A percentile compares a stretch with the other conserved stretches of the same genome.
Evolutionary conservation across 2,329 filamentous ascomycete genomes (phyloP).

Genomic region (Pseudophaeomoniella oleicola): DNA sequence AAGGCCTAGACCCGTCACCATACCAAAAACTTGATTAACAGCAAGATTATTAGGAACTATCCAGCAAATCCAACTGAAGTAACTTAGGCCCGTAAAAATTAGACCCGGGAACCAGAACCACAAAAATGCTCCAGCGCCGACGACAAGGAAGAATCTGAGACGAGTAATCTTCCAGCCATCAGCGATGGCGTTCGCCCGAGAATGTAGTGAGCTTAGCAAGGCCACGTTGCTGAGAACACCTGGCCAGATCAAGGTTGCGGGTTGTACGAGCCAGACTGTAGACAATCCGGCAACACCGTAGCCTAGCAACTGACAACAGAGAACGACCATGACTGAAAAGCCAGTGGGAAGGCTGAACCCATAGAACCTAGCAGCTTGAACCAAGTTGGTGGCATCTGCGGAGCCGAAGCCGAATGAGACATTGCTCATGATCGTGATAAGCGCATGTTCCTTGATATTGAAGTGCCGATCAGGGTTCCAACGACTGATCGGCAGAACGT

Average conservation of each 20-base stretch:
- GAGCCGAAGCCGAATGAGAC: constrained; percentile 32
- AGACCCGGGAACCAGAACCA: constrained; percentile 41
- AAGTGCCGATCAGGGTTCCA: constrained; percentile 29
- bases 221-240: constrained; percentile 22
- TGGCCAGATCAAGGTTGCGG: constrained; percentile 25
- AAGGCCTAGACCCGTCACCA: constrained; percentile 17
- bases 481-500: constrained; percentile 21
- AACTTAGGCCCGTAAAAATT: constrained; percentile 33
- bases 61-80: constrained; percentile 35
- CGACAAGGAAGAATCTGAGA: constrained; percentile 22
- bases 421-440: constrained; percentile 35
- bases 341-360: constrained; percentile 23
- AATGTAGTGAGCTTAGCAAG: constrained; percentile 23
- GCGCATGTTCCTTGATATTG: constrained; percentile 33
- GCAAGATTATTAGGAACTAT: constrained; percentile 31
- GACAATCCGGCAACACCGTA: constrained; percentile 25
- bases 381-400: constrained; percentile 31
- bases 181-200: constrained; percentile 20
- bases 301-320: constrained; percentile 24
- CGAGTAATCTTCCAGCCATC: constrained; percentile 24
- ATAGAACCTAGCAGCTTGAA: constrained; percentile 29
- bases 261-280: constrained; percentile 22
- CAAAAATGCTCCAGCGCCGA: constrained; percentile 15
- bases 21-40: constrained; percentile 31
- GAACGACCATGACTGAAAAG: constrained; percentile 22